phyloP scores from a whole-genome alignment of 306 rosid genomes.

The Bauhinia variegata region DNA sequence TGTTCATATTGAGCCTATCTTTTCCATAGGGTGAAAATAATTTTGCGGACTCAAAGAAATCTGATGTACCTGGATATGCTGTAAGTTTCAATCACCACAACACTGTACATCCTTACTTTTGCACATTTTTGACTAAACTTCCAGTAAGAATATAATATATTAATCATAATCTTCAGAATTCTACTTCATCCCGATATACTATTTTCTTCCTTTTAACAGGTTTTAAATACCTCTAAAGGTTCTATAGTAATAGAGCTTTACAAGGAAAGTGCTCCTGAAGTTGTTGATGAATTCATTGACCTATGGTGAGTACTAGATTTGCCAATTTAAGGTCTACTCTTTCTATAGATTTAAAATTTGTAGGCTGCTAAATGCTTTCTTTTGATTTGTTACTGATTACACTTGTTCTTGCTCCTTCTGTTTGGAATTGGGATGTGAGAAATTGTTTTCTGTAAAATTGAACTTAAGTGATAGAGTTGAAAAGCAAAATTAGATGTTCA shows the following conservation, averaged over 20 bases:
- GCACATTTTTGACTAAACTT: constrained; percentile 15
- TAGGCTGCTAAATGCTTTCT: constrained; percentile 25
- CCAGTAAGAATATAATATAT: neutral
- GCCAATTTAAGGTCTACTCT: neutral
- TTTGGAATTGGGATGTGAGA: constrained; percentile 9
- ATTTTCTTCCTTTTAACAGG: constrained; percentile 42
- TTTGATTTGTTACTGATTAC: constrained; percentile 5
- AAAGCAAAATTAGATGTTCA: neutral
- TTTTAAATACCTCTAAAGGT: constrained; percentile 88
- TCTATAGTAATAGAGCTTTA: constrained; percentile 62
- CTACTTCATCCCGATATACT: neutral
- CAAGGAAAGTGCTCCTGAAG: constrained; percentile 95
- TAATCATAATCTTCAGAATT: constrained; percentile 4
- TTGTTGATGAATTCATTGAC: constrained; percentile 95
- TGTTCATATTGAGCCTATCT: constrained; percentile 20
- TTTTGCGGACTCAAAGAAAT: constrained; percentile 53
- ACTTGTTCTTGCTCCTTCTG: constrained; percentile 6
- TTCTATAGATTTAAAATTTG: constrained; percentile 1
- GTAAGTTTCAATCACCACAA: constrained; percentile 47
- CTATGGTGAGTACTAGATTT: constrained; percentile 72
- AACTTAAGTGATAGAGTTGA: neutral
- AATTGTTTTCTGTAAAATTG: constrained; percentile 18
- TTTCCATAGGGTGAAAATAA: constrained; percentile 50
- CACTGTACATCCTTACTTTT: constrained; percentile 25
- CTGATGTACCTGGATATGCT: constrained; percentile 72